Base-by-base conservation (phyloP, 2,329 filamentous ascomycete genomes). In the Magnaporthiopsis incrustans region DNA sequence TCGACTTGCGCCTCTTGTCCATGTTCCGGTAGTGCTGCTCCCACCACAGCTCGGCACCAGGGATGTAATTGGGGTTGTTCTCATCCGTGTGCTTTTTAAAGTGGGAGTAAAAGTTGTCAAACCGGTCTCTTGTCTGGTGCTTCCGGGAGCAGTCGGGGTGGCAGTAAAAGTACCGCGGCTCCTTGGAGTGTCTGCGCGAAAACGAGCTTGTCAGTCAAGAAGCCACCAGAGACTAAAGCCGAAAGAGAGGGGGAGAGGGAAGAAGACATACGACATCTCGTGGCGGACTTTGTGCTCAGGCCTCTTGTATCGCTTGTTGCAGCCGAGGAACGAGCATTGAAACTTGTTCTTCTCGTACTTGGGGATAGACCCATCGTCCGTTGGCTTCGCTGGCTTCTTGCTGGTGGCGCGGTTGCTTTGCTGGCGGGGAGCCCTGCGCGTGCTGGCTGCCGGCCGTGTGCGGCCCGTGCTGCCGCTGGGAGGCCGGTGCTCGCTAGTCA, bases 1-100 rank as follows among this genome's bases (percentile, higher is more conserved):
- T 22, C 18, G 44, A 22, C 44, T 53, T 53, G 44, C 44, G 44
- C 44, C 44, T 53, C 44, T 53, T 53, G 44, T 53, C 44, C 44
- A 53, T 53, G 22, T 53, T 22, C 44, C 44, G 44, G 44, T 53
- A 53, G 44, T 53, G 44, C 22, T 53, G 15, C n/a, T 53, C 44
- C 44, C 44, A 53, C 44, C 44, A 53, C 44, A n/a, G 22, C 44
- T n/a, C 44, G 44, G 44, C 44, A 18, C 44, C 44, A 11, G 44
- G 44, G 44, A 53, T 53, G 44, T 53, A 53, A 6, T 53, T 53
- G 18, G 44, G 44, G 22, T 44, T 60, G 22, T 60, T 38, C 33
- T 60, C n/a, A n/a, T 25, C n/a, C 25, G 32, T 60, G 59, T 60
- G 59, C 33, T 60, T 60, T 30, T 63, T 63, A 53, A 63, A 32